Evolutionary conservation across 495 filamentous ascomycete genomes (phyloP).

Genomic region (Neurospora sp.): DNA sequence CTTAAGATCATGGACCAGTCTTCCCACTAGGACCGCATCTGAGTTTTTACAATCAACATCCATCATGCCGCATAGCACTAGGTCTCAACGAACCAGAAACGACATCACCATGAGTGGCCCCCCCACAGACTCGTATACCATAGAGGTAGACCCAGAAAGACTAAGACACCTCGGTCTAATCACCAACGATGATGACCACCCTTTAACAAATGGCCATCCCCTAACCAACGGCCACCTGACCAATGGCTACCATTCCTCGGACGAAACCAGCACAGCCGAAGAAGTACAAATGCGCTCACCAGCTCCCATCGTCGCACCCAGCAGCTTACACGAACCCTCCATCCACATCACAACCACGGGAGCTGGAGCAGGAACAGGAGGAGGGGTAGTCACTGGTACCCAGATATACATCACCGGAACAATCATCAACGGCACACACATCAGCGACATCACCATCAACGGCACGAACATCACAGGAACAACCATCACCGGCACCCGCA

Average conservation of each 20-base stretch:
- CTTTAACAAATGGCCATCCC: neutral
- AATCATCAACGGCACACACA: neutral
- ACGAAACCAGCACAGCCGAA: neutral
- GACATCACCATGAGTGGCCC: neutral
- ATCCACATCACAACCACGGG: neutral
- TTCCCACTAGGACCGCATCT: too few relatives aligned
- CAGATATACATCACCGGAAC: neutral
- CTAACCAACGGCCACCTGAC: neutral
- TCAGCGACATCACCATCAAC: neutral
- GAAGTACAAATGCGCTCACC: neutral
- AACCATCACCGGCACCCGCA: neutral
- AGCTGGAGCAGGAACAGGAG: neutral
- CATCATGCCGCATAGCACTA: neutral
- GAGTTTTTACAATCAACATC: neutral
- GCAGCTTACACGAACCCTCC: neutral
- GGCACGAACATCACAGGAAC: neutral
- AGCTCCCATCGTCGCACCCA: neutral
- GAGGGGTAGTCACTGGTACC: neutral
- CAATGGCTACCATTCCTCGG: neutral
- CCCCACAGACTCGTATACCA: neutral
- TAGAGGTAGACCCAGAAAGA: neutral
- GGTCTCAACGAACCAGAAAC: neutral
- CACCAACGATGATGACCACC: neutral
- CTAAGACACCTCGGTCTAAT: neutral
- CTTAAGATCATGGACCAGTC: too few relatives aligned